A percentile compares a stretch with the other conserved stretches of the same genome.
Evolutionary conservation across 2,329 filamentous ascomycete species (phyloP).

Genomic region (Monilinia polystroma): DNA sequence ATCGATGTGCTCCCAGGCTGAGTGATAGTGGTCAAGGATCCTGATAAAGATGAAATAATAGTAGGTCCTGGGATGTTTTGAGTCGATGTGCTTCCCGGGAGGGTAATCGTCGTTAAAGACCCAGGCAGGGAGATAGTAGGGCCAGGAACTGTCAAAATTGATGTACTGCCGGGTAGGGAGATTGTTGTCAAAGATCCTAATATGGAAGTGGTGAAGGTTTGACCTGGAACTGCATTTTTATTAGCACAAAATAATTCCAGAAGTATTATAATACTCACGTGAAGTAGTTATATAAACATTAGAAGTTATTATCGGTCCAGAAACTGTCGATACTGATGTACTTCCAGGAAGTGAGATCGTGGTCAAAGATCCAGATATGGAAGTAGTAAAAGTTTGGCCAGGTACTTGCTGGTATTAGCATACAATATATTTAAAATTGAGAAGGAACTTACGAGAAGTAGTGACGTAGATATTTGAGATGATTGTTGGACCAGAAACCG

Average conservation of each 20-base stretch:
- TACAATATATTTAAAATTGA: not conserved
- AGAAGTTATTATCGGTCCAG: constrained; percentile 1
- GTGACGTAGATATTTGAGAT: constrained; percentile 1
- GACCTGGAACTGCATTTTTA: not conserved
- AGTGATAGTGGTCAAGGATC: constrained; percentile 17
- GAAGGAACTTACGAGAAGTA: not conserved
- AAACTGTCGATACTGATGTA: constrained; percentile 6
- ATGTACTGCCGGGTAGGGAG: constrained; percentile 9
- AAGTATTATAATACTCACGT: not conserved
- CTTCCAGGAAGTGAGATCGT: constrained; percentile 21
- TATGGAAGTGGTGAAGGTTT: constrained; percentile 22
- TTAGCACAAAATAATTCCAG: not conserved
- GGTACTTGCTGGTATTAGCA: not conserved
- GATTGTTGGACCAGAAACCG: not conserved
- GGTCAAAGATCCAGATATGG: constrained; percentile 27
- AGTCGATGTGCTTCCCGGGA: not conserved
- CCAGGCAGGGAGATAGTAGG: constrained; percentile 16
- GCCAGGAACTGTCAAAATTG: not conserved
- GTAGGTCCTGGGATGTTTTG: constrained; percentile 23
- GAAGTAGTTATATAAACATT: constrained; percentile 2
- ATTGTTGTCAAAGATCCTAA: constrained; percentile 21
- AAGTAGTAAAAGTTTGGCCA: constrained; percentile 14
- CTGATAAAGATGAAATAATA: constrained; percentile 24
- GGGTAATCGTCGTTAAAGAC: not conserved
- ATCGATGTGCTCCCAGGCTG: constrained; percentile 21